A percentile compares a stretch with the other conserved stretches of the same genome.
phyloP scores from a whole-genome alignment of 148 eudicot species.

The Oxyria digyna region DNA sequence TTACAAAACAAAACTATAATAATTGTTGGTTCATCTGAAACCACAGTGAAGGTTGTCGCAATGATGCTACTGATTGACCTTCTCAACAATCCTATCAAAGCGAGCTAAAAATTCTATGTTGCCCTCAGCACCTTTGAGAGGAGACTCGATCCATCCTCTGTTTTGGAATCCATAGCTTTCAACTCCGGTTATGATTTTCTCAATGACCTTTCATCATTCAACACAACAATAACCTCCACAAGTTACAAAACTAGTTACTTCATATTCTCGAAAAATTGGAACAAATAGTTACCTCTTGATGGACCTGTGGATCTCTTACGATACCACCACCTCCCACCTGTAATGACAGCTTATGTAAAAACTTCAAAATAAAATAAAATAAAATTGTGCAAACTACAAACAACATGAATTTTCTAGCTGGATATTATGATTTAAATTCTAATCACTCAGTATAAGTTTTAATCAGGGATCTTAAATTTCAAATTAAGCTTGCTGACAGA shows the following conservation, averaged over 20 bases:
- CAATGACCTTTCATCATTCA: constrained; percentile 47
- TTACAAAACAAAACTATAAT: constrained; percentile 2
- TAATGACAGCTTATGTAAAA: constrained; percentile 11
- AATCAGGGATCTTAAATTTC: background rate
- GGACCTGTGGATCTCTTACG: constrained; percentile 83
- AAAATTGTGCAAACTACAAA: background rate
- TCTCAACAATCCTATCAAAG: constrained; percentile 34
- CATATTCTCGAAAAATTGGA: background rate
- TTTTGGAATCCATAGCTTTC: constrained; percentile 53
- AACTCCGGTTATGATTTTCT: constrained; percentile 65
- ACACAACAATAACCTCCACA: background rate
- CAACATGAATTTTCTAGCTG: background rate
- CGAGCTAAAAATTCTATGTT: constrained; percentile 74
- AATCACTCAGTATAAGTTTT: background rate
- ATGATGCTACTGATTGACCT: background rate
- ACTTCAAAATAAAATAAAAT: background rate
- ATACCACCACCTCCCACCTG: constrained; percentile 98
- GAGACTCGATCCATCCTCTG: constrained; percentile 88
- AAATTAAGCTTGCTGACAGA: background rate
- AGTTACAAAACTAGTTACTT: background rate
- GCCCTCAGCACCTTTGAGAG: constrained; percentile 87
- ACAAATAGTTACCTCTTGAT: constrained; percentile 46
- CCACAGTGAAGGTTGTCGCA: background rate
- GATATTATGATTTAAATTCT: background rate
- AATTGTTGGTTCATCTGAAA: background rate